A percentile compares a stretch with the other conserved stretches of the same genome.
Evolutionary conservation across 2,329 filamentous ascomycete species (phyloP).

Genomic region (Botrytis galanthina): DNA sequence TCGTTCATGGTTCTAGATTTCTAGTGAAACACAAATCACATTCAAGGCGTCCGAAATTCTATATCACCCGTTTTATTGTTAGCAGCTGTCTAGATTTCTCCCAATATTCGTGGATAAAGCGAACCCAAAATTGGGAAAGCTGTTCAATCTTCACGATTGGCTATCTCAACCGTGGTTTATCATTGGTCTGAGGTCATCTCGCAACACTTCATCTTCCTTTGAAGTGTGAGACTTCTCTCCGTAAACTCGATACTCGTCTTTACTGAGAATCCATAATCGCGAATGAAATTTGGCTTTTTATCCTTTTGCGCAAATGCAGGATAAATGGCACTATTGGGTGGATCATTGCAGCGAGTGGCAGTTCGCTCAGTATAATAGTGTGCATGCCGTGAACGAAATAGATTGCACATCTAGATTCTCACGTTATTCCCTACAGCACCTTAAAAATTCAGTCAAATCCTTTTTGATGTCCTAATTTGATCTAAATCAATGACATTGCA

Average conservation of each 20-base stretch:
- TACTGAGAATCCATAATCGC: neutral
- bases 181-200: neutral
- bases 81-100: neutral
- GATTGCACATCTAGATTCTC: neutral
- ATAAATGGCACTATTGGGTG: neutral
- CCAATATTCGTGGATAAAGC: too few relatives aligned
- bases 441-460: neutral
- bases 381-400: neutral
- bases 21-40: neutral
- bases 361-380: neutral
- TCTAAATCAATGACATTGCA: neutral
- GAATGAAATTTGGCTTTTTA: neutral
- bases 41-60: neutral
- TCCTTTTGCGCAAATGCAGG: neutral
- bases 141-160: neutral
- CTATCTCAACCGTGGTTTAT: too few relatives aligned
- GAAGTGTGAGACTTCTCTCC: too few relatives aligned
- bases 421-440: neutral
- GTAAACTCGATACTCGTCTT: neutral
- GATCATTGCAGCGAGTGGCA: neutral
- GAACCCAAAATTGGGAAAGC: neutral
- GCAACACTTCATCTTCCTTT: neutral
- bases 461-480: neutral
- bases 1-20: slow-evolving; percentile 9
- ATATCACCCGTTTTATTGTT: neutral